phyloP scores from a whole-genome alignment of 345 rosid species.

The Turnera subulata region DNA sequence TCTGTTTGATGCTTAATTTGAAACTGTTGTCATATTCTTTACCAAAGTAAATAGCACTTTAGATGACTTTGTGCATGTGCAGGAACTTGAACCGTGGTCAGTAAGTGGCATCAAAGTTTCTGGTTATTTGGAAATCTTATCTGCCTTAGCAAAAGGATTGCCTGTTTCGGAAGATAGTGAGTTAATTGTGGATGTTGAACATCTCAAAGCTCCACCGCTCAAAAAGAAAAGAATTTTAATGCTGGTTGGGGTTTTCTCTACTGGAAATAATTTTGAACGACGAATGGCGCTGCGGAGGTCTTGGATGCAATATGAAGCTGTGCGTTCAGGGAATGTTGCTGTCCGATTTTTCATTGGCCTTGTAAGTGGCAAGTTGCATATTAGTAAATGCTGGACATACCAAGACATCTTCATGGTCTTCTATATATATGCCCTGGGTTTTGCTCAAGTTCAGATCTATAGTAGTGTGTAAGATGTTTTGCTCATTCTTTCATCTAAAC shows the following conservation, averaged over 20 bases:
- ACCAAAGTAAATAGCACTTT: too few relatives aligned
- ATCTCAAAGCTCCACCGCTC: constrained; percentile 61
- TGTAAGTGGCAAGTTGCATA: constrained; percentile 41
- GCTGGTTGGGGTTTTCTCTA: constrained; percentile 82
- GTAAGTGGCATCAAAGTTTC: constrained; percentile 53
- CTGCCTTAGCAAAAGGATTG: constrained; percentile 65
- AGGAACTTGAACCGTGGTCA: constrained; percentile 86
- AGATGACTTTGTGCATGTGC: constrained; percentile 21
- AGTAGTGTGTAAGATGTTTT: too few relatives aligned
- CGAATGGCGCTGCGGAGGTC: constrained; percentile 90
- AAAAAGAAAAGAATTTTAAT: constrained; percentile 44
- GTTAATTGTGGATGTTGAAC: constrained; percentile 49
- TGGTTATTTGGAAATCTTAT: constrained; percentile 55
- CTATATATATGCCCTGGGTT: background rate
- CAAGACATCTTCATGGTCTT: background rate
- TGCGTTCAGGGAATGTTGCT: constrained; percentile 69
- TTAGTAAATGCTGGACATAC: background rate
- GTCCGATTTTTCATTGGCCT: constrained; percentile 89
- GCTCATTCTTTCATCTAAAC: too few relatives aligned
- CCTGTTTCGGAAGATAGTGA: constrained; percentile 67
- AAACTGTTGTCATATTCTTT: background rate
- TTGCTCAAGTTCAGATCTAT: too few relatives aligned
- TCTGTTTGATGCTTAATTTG: constrained; percentile 2
- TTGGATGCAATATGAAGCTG: constrained; percentile 83
- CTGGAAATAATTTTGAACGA: constrained; percentile 83